Evolutionary conservation across 2,329 filamentous ascomycete genomes (phyloP).

Genomic region (Ramularia endophylla): DNA sequence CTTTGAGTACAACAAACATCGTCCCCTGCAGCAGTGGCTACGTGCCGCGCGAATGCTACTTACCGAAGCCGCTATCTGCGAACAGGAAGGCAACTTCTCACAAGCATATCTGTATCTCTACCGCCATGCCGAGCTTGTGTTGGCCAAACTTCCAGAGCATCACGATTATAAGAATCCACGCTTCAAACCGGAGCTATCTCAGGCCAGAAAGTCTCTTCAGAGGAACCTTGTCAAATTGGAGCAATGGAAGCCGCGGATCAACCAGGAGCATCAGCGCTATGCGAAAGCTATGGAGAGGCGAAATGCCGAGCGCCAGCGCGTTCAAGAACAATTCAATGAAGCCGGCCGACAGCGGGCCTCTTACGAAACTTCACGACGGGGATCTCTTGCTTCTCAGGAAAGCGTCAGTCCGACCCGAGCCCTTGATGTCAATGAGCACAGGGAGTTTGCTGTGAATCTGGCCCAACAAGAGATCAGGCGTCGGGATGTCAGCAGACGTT

Average conservation of each 20-base stretch:
- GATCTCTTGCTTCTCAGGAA: slow-evolving; percentile 10
- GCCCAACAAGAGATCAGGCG: slow-evolving; percentile 66
- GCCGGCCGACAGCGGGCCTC: slow-evolving; percentile 9
- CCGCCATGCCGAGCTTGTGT: slow-evolving; percentile 77
- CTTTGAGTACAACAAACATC: slow-evolving; percentile 72
- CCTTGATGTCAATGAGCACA: slow-evolving; percentile 64
- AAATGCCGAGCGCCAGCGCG: slow-evolving; percentile 24
- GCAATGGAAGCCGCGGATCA: slow-evolving; percentile 70
- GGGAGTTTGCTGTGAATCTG: slow-evolving; percentile 69
- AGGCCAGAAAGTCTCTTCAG: slow-evolving; percentile 57
- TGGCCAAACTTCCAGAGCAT: slow-evolving; percentile 68
- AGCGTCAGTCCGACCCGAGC: slow-evolving; percentile 16
- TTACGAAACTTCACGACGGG: slow-evolving; percentile 12
- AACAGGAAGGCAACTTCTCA: slow-evolving; percentile 77
- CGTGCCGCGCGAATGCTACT: slow-evolving; percentile 26
- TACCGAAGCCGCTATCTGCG: slow-evolving; percentile 71
- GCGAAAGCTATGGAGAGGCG: slow-evolving; percentile 44
- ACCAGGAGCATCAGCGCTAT: slow-evolving; percentile 65
- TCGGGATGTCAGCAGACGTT: slow-evolving; percentile 53
- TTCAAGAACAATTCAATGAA: slow-evolving; percentile 16
- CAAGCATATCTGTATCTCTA: slow-evolving; percentile 90
- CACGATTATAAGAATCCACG: slow-evolving; percentile 66
- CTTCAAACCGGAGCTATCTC: slow-evolving; percentile 47
- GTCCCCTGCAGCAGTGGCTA: slow-evolving; percentile 54
- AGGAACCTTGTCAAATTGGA: slow-evolving; percentile 67